These are phyloP conservation scores for Puccinia polysora DNA, from an alignment of 1,284 basidiomycete species.

Conservation along the genomic window DNA sequence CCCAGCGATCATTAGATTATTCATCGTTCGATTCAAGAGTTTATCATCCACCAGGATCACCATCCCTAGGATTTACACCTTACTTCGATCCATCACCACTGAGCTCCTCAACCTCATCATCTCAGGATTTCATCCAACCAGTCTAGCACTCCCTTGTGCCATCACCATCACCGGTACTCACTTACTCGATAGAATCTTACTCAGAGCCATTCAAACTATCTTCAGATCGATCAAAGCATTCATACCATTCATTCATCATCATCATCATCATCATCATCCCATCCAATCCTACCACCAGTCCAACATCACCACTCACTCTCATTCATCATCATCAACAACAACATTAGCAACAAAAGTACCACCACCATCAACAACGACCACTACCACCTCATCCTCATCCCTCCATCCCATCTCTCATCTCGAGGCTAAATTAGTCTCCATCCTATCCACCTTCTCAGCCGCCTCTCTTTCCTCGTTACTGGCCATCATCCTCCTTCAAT, in stretches of 20 bases:
- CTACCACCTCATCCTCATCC: neutral
- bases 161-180: constrained; percentile 28
- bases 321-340: neutral
- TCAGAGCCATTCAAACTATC: neutral
- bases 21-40: constrained; percentile 13
- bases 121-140: constrained; percentile 18
- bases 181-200: constrained; percentile 3
- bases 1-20: constrained; percentile 8
- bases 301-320: neutral
- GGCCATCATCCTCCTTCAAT: constrained; percentile 41
- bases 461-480: constrained; percentile 38
- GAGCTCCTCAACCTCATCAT: constrained; percentile 7
- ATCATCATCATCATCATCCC: neutral
- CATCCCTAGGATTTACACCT: neutral
- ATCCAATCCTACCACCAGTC: neutral
- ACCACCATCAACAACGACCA: neutral
- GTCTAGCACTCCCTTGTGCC: constrained; percentile 25
- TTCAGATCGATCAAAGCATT: neutral
- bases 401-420: neutral
- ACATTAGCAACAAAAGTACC: neutral
- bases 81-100: neutral
- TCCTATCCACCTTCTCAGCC: constrained; percentile 32
- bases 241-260: neutral
- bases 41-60: neutral
- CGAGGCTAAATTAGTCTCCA: neutral